These are phyloP conservation scores for Carnegiea gigantea DNA, from an alignment of 179 eudicot species.

Conservation along the genomic window DNA sequence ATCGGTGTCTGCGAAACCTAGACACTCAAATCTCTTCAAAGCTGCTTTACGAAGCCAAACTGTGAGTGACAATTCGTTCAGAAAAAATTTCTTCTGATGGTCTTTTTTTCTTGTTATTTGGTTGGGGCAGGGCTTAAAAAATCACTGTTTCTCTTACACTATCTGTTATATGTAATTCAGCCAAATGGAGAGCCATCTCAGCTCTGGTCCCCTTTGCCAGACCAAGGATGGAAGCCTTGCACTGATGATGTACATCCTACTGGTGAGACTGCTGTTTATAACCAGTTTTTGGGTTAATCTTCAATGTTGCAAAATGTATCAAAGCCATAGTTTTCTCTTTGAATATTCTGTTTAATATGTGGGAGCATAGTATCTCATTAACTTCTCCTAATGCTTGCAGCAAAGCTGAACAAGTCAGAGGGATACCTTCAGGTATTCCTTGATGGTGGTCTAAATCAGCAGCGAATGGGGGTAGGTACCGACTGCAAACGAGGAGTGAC, in stretches of 20 bases:
- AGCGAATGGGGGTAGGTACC: constrained; percentile 89
- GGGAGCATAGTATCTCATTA: constrained; percentile 11
- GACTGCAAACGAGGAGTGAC: neutral
- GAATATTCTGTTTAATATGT: too few species aligned
- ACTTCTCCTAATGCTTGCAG: constrained; percentile 36
- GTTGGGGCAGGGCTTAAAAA: neutral
- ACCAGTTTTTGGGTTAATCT: neutral
- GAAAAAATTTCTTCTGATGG: neutral
- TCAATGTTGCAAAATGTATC: neutral
- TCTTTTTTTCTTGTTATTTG: neutral
- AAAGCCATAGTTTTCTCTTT: neutral
- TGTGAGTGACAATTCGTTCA: constrained; percentile 45
- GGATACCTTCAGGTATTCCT: constrained; percentile 95
- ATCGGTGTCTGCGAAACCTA: constrained; percentile 69
- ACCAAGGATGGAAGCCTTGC: constrained; percentile 89
- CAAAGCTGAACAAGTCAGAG: constrained; percentile 57
- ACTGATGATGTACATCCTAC: constrained; percentile 36
- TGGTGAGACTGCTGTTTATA: constrained; percentile 41
- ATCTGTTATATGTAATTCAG: constrained; percentile 35
- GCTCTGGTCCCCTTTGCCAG: constrained; percentile 77
- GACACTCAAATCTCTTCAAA: constrained; percentile 72
- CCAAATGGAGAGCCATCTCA: constrained; percentile 59
- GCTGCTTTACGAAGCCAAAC: constrained; percentile 66
- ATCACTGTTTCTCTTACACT: constrained; percentile 5
- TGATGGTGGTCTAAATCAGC: constrained; percentile 98